Conservation (phyloP, 768 basidiomycete genomes). For the Podaxis mareebaensis region DNA sequence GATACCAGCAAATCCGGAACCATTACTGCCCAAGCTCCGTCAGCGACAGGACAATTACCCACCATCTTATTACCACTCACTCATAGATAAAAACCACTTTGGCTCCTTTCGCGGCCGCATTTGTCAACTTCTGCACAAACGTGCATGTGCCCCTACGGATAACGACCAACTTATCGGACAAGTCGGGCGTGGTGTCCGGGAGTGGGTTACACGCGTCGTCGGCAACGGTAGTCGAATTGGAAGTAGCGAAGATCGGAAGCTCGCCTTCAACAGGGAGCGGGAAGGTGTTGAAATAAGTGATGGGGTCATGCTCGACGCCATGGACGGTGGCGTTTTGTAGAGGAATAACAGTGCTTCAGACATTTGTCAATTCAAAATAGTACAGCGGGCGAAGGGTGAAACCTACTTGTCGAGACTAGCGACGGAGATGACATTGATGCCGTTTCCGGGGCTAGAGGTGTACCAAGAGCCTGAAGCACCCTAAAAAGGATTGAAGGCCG, state of each 20-base stretch:
- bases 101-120: constrained; percentile 55
- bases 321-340: constrained; percentile 55
- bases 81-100: constrained; percentile 53
- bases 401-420: constrained; percentile 55
- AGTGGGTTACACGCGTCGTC: constrained; percentile 63
- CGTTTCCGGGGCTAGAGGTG: constrained; percentile 52
- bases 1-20: constrained; percentile 44
- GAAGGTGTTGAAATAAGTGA: constrained; percentile 54
- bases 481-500: constrained; percentile 20
- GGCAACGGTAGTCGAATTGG: constrained; percentile 49
- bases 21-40: constrained; percentile 39
- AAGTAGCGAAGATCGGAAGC: constrained; percentile 59
- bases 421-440: constrained; percentile 55
- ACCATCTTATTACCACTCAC: constrained; percentile 31
- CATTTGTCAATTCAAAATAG: neutral
- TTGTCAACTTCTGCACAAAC: constrained; percentile 54
- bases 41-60: neutral
- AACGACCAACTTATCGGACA: constrained; percentile 53
- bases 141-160: constrained; percentile 61
- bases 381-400: neutral
- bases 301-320: constrained; percentile 46
- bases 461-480: constrained; percentile 65
- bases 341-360: constrained; percentile 49
- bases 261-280: constrained; percentile 47
- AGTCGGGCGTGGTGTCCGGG: constrained; percentile 52